Conservation (phyloP, 2,329 filamentous ascomycete genomes). For the Penicillium sp. region DNA sequence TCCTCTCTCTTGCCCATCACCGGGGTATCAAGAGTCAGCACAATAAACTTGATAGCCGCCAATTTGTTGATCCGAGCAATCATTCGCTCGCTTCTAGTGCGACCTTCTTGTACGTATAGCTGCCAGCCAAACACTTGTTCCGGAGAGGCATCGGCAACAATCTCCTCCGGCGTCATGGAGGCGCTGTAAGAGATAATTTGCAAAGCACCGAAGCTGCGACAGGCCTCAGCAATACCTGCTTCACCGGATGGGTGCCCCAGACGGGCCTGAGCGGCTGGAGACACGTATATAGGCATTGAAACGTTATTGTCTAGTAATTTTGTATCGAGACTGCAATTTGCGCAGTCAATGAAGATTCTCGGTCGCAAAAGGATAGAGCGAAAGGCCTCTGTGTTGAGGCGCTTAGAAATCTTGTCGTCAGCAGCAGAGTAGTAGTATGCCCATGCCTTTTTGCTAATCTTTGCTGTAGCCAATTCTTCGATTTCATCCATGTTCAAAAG, state of each 20-base stretch:
- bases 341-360: constrained; percentile 56
- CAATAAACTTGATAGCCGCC: constrained; percentile 70
- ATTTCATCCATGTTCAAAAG: constrained; percentile 42
- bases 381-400: constrained; percentile 44
- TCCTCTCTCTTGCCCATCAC: constrained; percentile 35
- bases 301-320: constrained; percentile 54
- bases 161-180: constrained; percentile 42
- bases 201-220: constrained; percentile 68
- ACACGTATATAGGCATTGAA: constrained; percentile 43
- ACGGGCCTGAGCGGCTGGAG: constrained; percentile 44
- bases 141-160: constrained; percentile 21
- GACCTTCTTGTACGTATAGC: constrained; percentile 35
- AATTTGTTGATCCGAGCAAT: constrained; percentile 61
- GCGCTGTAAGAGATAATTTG: constrained; percentile 42
- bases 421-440: constrained; percentile 51
- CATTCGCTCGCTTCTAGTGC: constrained; percentile 23
- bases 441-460: constrained; percentile 33
- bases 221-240: constrained; percentile 56
- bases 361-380: constrained; percentile 50
- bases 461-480: constrained; percentile 33
- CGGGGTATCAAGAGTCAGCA: constrained; percentile 38
- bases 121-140: constrained; percentile 36
- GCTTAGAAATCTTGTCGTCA: constrained; percentile 50
- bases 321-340: constrained; percentile 73
- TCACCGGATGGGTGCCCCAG: constrained; percentile 48